These are phyloP conservation scores for Candolleomyces eurysporus DNA, from an alignment of 768 basidiomycete species.

Conservation along the genomic window DNA sequence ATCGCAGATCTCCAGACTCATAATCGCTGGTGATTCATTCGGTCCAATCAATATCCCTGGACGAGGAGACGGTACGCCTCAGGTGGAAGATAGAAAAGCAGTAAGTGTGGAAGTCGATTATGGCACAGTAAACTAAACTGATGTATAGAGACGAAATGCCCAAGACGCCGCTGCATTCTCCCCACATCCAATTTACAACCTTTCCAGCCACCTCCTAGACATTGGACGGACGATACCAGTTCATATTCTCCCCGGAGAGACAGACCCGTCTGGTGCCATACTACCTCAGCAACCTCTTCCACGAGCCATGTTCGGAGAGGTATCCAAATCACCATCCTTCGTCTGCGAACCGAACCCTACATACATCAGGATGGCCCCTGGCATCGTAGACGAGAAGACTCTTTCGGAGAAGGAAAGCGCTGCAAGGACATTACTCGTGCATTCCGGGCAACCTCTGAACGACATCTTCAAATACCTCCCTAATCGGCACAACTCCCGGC, in stretches of 20 bases:
- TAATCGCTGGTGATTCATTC: conserved; percentile 90
- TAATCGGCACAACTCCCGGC: conserved; percentile 64
- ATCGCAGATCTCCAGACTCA: conserved; percentile 75
- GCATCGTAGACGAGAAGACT: conserved; percentile 10
- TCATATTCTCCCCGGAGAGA: conserved; percentile 83
- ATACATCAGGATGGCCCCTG: conserved; percentile 68
- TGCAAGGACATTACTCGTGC: conserved; percentile 66
- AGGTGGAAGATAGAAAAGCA: conserved; percentile 50
- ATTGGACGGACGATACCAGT: conserved; percentile 77
- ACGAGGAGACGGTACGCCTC: conserved; percentile 27
- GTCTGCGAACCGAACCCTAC: conserved; percentile 85
- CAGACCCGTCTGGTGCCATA: conserved; percentile 85
- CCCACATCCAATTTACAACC: conserved; percentile 66
- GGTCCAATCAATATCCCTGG: conserved; percentile 41
- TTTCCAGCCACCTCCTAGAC: conserved; percentile 72
- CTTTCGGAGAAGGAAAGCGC: conserved; percentile 14
- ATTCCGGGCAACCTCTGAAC: conserved; percentile 90
- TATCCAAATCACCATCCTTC: conserved; percentile 60
- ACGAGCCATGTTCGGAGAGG: conserved; percentile 81
- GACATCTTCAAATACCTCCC: conserved; percentile 94
- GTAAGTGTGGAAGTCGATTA: conserved; percentile 36
- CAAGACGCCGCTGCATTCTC: conserved; percentile 68
- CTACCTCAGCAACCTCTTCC: conserved; percentile 95
- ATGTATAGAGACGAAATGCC: conserved; percentile 57
- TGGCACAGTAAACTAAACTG: conserved; percentile 5